phyloP scores from a whole-genome alignment of 768 basidiomycete genomes.

The Leccinum incarnatum region DNA sequence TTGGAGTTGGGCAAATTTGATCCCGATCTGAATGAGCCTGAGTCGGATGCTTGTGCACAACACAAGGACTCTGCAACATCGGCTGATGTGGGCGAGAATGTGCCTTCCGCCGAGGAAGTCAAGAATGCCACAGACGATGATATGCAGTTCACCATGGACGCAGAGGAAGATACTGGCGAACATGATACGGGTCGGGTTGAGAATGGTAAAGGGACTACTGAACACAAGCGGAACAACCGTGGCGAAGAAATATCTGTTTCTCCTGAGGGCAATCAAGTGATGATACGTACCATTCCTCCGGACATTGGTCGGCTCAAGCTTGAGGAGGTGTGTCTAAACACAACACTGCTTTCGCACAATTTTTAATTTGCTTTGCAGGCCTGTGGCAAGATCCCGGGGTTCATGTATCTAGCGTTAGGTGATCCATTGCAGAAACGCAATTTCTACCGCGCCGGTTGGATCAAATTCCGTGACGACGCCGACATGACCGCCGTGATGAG shows the following conservation, averaged over 20 bases:
- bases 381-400: slow-evolving; percentile 74
- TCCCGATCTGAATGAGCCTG: slow-evolving; percentile 64
- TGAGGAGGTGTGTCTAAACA: slow-evolving; percentile 64
- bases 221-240: slow-evolving; percentile 50
- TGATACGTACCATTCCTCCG: slow-evolving; percentile 93
- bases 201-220: slow-evolving; percentile 52
- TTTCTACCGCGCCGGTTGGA: slow-evolving; percentile 94
- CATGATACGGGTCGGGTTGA: slow-evolving; percentile 54
- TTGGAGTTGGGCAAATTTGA: slow-evolving; percentile 86
- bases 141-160: slow-evolving; percentile 70
- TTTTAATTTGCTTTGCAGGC: slow-evolving; percentile 45
- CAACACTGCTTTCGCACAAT: slow-evolving; percentile 1
- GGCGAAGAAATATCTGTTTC: slow-evolving; percentile 69
- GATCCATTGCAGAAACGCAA: slow-evolving; percentile 92
- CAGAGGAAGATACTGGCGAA: slow-evolving; percentile 68
- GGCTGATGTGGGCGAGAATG: slow-evolving; percentile 36
- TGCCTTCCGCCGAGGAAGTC: slow-evolving; percentile 46
- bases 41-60: slow-evolving; percentile 48
- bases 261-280: slow-evolving; percentile 85
- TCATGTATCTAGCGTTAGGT: slow-evolving; percentile 83
- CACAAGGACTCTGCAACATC: slow-evolving; percentile 47
- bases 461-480: slow-evolving; percentile 80
- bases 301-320: slow-evolving; percentile 87
- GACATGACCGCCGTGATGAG: slow-evolving; percentile 74
- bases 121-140: slow-evolving; percentile 64